Percentiles rank a stretch among this genome's conserved stretches.
Conservation (phyloP, 306 rosid species). For the Cercis canadensis region DNA sequence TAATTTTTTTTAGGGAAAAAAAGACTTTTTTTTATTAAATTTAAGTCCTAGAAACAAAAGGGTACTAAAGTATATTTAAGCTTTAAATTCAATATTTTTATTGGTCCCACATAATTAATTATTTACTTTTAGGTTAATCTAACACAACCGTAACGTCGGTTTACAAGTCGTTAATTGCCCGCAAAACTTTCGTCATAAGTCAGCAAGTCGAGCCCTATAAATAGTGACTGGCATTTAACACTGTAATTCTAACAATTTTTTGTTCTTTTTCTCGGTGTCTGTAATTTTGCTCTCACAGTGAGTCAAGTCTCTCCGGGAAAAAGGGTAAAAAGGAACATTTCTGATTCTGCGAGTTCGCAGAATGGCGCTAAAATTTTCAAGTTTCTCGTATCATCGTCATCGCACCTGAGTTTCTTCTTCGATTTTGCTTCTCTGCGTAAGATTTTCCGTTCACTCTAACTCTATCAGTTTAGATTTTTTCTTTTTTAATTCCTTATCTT, state of each 20-base stretch:
- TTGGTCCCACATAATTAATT: not conserved
- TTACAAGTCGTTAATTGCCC: constrained; percentile 8
- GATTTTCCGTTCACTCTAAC: constrained; percentile 20
- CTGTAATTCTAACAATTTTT: not conserved
- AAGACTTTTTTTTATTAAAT: too few relatives aligned
- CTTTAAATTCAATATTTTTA: too few relatives aligned
- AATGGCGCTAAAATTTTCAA: constrained; percentile 33
- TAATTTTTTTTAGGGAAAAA: too few relatives aligned
- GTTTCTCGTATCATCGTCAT: constrained; percentile 28
- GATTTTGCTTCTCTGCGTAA: constrained; percentile 44
- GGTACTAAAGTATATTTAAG: too few relatives aligned
- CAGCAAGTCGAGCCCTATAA: constrained; percentile 10
- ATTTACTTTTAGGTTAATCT: too few relatives aligned
- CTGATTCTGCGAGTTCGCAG: constrained; percentile 11
- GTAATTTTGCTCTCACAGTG: not conserved
- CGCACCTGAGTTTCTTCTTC: constrained; percentile 41
- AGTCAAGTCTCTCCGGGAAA: not conserved
- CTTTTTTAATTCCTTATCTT: not conserved
- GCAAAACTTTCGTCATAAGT: not conserved
- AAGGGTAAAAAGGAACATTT: not conserved
- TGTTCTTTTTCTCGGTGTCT: not conserved
- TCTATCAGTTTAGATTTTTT: not conserved
- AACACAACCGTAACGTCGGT: not conserved
- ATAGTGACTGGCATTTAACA: not conserved
- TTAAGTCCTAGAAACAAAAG: too few relatives aligned